Evolutionary conservation across 1,284 basidiomycete species (phyloP).

Genomic region (Rhodotorula sp.): DNA sequence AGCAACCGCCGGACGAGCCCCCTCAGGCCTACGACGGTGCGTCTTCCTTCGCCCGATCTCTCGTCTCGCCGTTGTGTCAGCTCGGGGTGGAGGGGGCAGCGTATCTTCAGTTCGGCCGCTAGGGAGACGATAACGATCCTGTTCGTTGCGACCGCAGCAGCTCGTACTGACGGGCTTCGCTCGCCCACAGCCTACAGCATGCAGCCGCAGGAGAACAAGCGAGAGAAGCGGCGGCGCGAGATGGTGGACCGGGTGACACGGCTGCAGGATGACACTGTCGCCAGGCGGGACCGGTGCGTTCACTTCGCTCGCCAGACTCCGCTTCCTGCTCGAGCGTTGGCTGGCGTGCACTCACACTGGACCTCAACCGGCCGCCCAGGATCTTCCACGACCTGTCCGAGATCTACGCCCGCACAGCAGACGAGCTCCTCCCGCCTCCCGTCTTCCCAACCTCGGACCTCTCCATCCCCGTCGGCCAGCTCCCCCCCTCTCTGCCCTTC

Average conservation of each 20-base stretch:
- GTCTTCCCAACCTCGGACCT: constrained; percentile 37
- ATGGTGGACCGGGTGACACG: constrained; percentile 55
- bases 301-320: neutral
- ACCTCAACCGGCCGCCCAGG: constrained; percentile 4
- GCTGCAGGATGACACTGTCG: constrained; percentile 53
- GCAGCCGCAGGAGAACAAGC: constrained; percentile 46
- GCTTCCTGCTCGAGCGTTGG: neutral
- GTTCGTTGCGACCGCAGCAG: neutral
- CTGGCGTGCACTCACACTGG: neutral
- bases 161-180: neutral
- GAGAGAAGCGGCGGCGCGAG: constrained; percentile 54
- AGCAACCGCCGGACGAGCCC: constrained; percentile 9
- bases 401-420: constrained; percentile 39
- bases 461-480: constrained; percentile 34
- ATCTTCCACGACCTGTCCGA: constrained; percentile 43
- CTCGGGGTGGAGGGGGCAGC: too few relatives aligned
- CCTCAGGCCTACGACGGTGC: constrained; percentile 2
- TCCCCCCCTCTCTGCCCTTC: constrained; percentile 38
- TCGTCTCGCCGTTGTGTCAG: neutral
- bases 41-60: neutral
- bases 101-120: too few relatives aligned
- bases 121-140: too few relatives aligned
- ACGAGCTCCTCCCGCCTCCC: constrained; percentile 41
- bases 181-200: neutral
- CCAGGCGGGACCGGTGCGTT: constrained; percentile 52